Percentiles rank a stretch among this genome's conserved stretches.
phyloP scores from a whole-genome alignment of 495 filamentous ascomycete genomes.

The Hypoxylon intermedium region DNA sequence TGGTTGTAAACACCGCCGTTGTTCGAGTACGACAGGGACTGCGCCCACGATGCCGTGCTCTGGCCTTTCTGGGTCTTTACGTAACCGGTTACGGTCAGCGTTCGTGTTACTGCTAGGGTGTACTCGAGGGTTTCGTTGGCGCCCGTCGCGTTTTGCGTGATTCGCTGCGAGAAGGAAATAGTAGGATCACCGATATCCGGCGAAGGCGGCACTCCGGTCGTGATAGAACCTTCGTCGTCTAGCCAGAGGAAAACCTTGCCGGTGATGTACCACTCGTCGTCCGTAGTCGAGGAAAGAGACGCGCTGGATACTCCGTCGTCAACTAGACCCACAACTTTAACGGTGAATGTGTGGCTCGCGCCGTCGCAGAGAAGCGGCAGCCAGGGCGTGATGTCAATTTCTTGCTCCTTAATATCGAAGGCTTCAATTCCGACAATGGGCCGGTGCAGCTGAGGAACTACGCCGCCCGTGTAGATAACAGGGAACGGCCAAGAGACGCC shows the following conservation, averaged over 20 bases:
- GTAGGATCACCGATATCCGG: slow-evolving; percentile 34
- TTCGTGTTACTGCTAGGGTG: slow-evolving; percentile 63
- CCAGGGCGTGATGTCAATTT: slow-evolving; percentile 87
- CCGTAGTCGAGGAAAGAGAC: slow-evolving; percentile 65
- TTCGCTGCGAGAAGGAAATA: slow-evolving; percentile 48
- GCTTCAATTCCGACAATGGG: slow-evolving; percentile 86
- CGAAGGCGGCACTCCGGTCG: slow-evolving; percentile 58
- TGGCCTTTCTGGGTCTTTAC: slow-evolving; percentile 59
- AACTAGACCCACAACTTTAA: slow-evolving; percentile 70
- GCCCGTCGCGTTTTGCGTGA: slow-evolving; percentile 57
- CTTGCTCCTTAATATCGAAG: slow-evolving; percentile 82
- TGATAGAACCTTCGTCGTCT: slow-evolving; percentile 59
- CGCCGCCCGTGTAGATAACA: slow-evolving; percentile 86
- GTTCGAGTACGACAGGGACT: slow-evolving; percentile 67
- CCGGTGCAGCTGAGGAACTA: slow-evolving; percentile 81
- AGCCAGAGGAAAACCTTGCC: slow-evolving; percentile 87
- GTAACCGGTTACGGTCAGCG: slow-evolving; percentile 60
- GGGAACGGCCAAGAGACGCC: slow-evolving; percentile 89
- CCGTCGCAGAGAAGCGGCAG: slow-evolving; percentile 76
- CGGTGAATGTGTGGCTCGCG: slow-evolving; percentile 71
- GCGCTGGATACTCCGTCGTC: slow-evolving; percentile 55
- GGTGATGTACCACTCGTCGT: slow-evolving; percentile 79
- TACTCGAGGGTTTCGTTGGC: slow-evolving; percentile 70
- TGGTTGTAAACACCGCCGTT: slow-evolving; percentile 61
- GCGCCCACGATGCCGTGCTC: slow-evolving; percentile 63